Conservation (phyloP, 192 early-diverging fungal species). For the Coemansia sp. region DNA sequence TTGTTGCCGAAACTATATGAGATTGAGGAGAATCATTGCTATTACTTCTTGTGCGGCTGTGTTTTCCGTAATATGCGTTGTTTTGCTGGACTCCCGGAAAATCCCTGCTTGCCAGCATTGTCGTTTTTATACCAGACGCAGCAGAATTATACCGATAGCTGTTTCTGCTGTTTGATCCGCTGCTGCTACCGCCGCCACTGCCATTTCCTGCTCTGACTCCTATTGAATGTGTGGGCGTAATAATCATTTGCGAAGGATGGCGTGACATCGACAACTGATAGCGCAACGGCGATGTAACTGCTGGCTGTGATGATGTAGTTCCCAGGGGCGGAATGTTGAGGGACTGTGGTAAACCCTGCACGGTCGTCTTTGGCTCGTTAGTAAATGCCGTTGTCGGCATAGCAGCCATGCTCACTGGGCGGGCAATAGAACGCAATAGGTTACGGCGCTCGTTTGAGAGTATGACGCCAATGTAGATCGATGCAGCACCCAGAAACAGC, state of each 20-base stretch:
- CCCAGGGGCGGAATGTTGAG: not conserved
- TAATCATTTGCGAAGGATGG: not conserved
- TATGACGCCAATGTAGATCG: slow-evolving; percentile 32
- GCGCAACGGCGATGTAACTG: not conserved
- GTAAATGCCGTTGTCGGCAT: not conserved
- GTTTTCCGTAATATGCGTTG: not conserved
- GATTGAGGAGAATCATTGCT: not conserved
- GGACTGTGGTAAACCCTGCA: not conserved
- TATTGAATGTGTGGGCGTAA: not conserved
- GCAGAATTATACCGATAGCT: not conserved
- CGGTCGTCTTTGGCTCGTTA: not conserved
- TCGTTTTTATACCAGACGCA: slow-evolving; percentile 10
- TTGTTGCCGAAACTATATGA: slow-evolving; percentile 10
- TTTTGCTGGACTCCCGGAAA: slow-evolving; percentile 6
- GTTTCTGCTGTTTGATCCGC: not conserved
- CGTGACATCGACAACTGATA: not conserved
- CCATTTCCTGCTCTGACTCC: not conserved
- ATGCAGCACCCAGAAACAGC: slow-evolving; percentile 32
- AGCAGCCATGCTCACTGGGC: not conserved
- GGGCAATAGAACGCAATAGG: slow-evolving; percentile 23
- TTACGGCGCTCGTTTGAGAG: slow-evolving; percentile 44
- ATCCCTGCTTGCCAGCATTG: slow-evolving; percentile 21
- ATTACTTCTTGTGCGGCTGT: not conserved
- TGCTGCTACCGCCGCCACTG: not conserved
- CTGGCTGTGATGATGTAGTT: not conserved